These are phyloP conservation scores for Herpetomonas tarakana DNA, from an alignment of 208 protist species.

Conservation along the genomic window DNA sequence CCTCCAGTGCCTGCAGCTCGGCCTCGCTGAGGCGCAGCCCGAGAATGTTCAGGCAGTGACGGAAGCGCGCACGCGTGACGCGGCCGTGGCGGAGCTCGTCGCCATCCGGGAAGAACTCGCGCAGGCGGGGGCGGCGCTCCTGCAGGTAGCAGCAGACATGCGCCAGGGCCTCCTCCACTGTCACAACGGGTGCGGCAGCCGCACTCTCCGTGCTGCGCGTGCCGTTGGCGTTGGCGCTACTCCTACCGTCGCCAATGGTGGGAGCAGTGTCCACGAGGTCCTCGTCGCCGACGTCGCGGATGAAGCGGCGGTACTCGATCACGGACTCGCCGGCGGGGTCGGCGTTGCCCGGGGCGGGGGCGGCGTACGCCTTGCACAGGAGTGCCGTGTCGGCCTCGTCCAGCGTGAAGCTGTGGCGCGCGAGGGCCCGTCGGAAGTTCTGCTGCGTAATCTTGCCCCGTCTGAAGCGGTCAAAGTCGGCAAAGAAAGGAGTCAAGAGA, in stretches of 20 bases:
- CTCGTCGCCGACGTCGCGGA: slow-evolving; percentile 55
- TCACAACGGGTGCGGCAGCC: slow-evolving; percentile 1
- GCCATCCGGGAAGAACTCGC: slow-evolving; percentile 83
- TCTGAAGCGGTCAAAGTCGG: slow-evolving; percentile 80
- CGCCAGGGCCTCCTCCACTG: slow-evolving; percentile 46
- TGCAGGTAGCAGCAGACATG: slow-evolving; percentile 65
- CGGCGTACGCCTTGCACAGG: slow-evolving; percentile 49
- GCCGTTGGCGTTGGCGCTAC: not conserved
- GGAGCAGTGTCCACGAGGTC: slow-evolving; percentile 18
- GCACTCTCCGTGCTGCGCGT: not conserved
- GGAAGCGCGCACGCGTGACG: slow-evolving; percentile 74
- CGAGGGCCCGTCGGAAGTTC: slow-evolving; percentile 65
- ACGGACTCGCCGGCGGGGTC: not conserved
- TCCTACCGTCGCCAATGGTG: not conserved
- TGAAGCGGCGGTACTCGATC: slow-evolving; percentile 68
- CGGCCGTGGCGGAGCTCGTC: slow-evolving; percentile 82
- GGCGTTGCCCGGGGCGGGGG: slow-evolving; percentile 10
- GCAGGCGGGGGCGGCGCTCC: slow-evolving; percentile 58
- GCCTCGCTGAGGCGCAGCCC: slow-evolving; percentile 51
- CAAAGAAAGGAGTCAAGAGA: slow-evolving; percentile 80
- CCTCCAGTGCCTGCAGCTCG: slow-evolving; percentile 55
- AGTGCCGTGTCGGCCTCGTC: slow-evolving; percentile 29
- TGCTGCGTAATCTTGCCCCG: slow-evolving; percentile 55
- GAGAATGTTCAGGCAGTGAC: slow-evolving; percentile 71
- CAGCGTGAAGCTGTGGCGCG: slow-evolving; percentile 63